These are phyloP conservation scores for Cladophialophora carrionii DNA, from an alignment of 2,329 filamentous ascomycete genomes.

Conservation along the genomic window DNA sequence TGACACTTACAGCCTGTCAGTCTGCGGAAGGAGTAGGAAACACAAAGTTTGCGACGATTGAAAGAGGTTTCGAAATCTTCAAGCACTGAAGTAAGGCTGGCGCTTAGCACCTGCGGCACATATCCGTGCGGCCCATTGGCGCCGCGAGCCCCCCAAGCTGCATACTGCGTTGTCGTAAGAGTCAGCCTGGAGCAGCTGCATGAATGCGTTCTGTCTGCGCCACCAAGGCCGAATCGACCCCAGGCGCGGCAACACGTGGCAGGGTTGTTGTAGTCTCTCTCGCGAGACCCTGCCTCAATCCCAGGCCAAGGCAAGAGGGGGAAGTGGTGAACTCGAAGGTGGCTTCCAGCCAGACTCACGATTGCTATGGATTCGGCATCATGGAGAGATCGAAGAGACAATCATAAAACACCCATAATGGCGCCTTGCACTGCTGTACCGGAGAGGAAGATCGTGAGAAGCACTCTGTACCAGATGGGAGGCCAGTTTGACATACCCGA, in stretches of 20 bases:
- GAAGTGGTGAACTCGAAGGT: neutral
- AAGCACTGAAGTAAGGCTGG: neutral
- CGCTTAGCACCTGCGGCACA: neutral
- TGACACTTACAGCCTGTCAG: neutral
- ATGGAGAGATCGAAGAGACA: too few relatives aligned
- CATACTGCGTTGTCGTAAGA: neutral
- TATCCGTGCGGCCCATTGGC: too few relatives aligned
- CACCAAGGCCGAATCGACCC: neutral
- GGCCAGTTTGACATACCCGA: neutral
- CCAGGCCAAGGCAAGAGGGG: neutral
- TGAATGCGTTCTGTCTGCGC: neutral
- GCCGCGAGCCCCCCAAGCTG: neutral
- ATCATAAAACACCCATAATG: neutral
- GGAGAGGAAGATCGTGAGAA: too few relatives aligned
- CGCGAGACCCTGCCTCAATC: neutral
- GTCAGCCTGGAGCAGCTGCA: neutral
- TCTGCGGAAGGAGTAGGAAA: neutral
- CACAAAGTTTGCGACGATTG: neutral
- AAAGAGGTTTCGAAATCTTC: neutral
- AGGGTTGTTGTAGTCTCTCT: neutral
- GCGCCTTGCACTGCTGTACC: neutral
- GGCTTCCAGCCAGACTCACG: neutral
- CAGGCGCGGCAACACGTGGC: neutral
- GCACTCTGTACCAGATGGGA: neutral
- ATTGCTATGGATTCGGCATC: too few relatives aligned